A percentile compares a stretch with the other conserved stretches of the same genome.
These are phyloP conservation scores for Scheffersomyces parashehatae DNA, from an alignment of 1,139 yeast genomes.

Conservation along the genomic window DNA sequence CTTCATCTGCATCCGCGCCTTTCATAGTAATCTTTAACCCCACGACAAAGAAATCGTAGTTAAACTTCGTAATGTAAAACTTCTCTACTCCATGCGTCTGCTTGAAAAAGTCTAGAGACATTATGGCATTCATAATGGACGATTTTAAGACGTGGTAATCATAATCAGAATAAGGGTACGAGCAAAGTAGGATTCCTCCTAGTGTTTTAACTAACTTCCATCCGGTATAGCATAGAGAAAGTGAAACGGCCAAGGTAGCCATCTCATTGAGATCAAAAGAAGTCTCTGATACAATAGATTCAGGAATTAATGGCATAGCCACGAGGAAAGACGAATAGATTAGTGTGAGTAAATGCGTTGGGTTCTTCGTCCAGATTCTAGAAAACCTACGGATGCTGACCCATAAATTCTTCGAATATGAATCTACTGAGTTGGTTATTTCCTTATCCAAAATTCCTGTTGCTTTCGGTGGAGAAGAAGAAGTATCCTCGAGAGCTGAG, in stretches of 20 bases:
- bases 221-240: constrained; percentile 52
- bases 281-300: constrained; percentile 24
- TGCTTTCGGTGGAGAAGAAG: background rate
- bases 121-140: constrained; percentile 37
- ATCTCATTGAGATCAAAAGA: constrained; percentile 47
- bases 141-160: constrained; percentile 39
- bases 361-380: constrained; percentile 41
- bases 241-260: constrained; percentile 52
- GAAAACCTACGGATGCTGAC: constrained; percentile 7
- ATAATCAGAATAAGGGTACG: constrained; percentile 49
- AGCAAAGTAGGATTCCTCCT: constrained; percentile 53
- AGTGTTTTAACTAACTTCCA: constrained; percentile 53
- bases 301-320: constrained; percentile 36
- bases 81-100: constrained; percentile 48
- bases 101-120: constrained; percentile 50
- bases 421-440: background rate
- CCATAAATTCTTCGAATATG: constrained; percentile 1
- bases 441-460: constrained; percentile 1
- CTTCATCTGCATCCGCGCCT: constrained; percentile 75
- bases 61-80: constrained; percentile 60
- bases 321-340: constrained; percentile 47
- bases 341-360: constrained; percentile 65
- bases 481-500: constrained; percentile 15
- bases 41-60: constrained; percentile 57
- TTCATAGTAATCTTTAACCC: constrained; percentile 56